phyloP scores from a whole-genome alignment of 305 asterid genomes.

The Coffea humblotiana region DNA sequence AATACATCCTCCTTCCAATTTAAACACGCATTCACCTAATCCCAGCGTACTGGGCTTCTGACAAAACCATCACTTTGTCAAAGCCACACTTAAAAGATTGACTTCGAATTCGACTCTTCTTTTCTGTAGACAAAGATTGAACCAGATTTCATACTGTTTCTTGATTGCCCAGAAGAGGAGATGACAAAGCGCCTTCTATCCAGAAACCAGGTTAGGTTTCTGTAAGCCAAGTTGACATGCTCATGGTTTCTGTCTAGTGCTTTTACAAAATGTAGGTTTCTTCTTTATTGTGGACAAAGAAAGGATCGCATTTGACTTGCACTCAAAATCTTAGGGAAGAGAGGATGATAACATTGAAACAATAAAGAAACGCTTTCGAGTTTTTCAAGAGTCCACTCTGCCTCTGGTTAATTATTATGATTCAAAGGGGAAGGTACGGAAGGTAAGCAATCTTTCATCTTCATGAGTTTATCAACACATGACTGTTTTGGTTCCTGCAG shows the following conservation, averaged over 20 bases:
- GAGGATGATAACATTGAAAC: constrained; percentile 91
- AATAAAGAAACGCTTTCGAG: constrained; percentile 83
- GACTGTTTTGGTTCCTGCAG: background rate
- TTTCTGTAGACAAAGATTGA: constrained; percentile 63
- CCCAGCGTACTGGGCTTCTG: too few relatives aligned
- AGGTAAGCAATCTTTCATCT: constrained; percentile 40
- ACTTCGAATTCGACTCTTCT: too few relatives aligned
- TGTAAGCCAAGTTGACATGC: too few relatives aligned
- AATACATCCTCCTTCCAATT: background rate
- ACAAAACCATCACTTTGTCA: too few relatives aligned
- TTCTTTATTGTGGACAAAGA: background rate
- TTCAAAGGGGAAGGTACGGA: constrained; percentile 76
- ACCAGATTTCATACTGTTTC: constrained; percentile 86
- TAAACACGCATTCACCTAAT: too few relatives aligned
- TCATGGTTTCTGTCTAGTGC: too few relatives aligned
- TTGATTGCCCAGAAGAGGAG: constrained; percentile 87
- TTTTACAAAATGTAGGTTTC: background rate
- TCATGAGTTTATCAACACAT: background rate
- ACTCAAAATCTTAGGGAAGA: constrained; percentile 51
- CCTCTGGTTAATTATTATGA: constrained; percentile 84
- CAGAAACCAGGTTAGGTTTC: constrained; percentile 71
- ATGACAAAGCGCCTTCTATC: constrained; percentile 81
- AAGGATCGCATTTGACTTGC: background rate
- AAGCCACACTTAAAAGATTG: background rate
- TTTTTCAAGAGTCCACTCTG: constrained; percentile 85